These are phyloP conservation scores for Russula dissimulans DNA, from an alignment of 768 basidiomycete genomes.

Conservation along the genomic window DNA sequence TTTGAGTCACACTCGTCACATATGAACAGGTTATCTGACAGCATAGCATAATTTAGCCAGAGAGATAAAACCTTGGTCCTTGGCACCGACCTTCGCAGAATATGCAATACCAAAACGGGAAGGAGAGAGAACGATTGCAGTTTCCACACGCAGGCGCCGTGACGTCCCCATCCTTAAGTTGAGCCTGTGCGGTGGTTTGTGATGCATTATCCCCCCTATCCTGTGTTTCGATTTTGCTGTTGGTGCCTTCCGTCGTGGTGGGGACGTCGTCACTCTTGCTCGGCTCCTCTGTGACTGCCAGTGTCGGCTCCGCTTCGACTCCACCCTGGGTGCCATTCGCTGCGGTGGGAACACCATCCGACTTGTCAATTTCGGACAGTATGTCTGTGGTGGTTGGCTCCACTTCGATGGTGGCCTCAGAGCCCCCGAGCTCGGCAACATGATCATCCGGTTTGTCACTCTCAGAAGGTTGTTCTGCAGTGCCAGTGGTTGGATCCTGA, in stretches of 20 bases:
- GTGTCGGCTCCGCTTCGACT: not conserved
- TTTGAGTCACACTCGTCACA: no score
- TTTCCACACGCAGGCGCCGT: conserved; percentile 20
- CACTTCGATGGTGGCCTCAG: not conserved
- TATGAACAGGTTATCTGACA: no score
- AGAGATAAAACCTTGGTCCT: no score
- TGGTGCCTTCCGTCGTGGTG: no score
- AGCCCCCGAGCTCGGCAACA: no score
- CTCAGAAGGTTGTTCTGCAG: no score
- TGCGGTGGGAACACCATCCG: not conserved
- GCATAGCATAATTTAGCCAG: no score
- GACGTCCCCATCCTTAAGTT: not conserved
- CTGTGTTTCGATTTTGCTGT: no score
- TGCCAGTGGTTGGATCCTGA: not conserved
- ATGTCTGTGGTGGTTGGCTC: not conserved
- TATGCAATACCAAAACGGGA: conserved; percentile 29
- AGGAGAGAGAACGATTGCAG: conserved; percentile 18
- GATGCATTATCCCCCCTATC: not conserved
- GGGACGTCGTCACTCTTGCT: not conserved
- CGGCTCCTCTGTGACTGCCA: not conserved
- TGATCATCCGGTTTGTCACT: not conserved
- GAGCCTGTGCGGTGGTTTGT: not conserved
- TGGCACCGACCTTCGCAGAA: conserved; percentile 20
- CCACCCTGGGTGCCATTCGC: not conserved
- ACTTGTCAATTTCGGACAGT: not conserved